Base-by-base conservation (phyloP, 176 grass and related monocot species). In the Oryza meyeriana region DNA sequence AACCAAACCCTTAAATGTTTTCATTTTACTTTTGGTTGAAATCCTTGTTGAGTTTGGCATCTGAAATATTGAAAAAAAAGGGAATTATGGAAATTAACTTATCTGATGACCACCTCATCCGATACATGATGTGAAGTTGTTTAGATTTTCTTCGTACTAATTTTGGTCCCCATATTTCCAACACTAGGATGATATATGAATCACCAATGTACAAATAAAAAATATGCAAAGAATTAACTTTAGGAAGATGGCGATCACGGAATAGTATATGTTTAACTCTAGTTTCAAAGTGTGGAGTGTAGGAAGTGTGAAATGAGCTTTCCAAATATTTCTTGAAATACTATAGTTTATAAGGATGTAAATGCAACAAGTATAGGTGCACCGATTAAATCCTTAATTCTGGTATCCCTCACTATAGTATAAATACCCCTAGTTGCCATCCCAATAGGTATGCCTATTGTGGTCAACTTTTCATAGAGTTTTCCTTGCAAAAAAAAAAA, bases 391-490 rank as follows among this genome's bases (percentile, higher is more conserved):
- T 72, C 52, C 39, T 88, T 52, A 88, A 68, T 40, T 75, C 0
- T 26, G 13, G 24, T 22, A 41, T 34, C 28, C 20, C 26, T 14
- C 44, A 44, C 1, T 48, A 0, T 25, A 28, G 8, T 88, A 84
- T 84, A 88, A 88, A 80, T 75, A 83, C 17, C 41, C 66, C 26
- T 24, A 1, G 12, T 31, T 29, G 12, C 3, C 62, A 48, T 20
- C 62, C 75, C 10, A 29, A n/a, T 66, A 14, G 35, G 35, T 61
- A 36, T 28, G 27, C 61, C 47, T 57, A 42, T 8, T 61, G 45
- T 68, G 61, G 13, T 35, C 62, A 61, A 36, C 52, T 50, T n/a
- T 61, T 71, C 35, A 36, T 4, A 13, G 6, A 61, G 45, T 74
- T 72, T 17, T n/a, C n/a, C n/a, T n/a, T n/a, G n/a, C n/a, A n/a